Evolutionary conservation across 495 filamentous ascomycete species (phyloP), one percentile per base, ranked within the genome.

Genomic region (Astrothelium macrocarpum): DNA sequence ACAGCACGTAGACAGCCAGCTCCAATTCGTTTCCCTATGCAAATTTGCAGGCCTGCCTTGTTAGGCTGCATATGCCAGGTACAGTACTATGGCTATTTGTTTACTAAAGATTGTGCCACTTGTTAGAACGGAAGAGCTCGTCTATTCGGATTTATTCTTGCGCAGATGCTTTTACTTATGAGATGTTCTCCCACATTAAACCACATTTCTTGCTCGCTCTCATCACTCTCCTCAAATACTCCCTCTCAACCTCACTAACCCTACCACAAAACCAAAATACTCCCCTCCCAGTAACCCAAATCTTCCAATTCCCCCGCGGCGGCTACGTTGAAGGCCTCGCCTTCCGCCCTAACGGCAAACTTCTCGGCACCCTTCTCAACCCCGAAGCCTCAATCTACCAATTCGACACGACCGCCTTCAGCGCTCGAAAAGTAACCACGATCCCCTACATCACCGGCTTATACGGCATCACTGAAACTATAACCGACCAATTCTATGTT

Each of bases 291-390:
- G 45, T 49, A 49, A 49, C 45, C 45, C 45, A 49, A 20, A 49
- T 49, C 18, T 49, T 49, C 45, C 45, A 49, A 49, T 49, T 49
- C 45, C 45, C 45, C 45, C 45, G 45, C 10, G 45, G 45, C 45
- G 45, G 45, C 45, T 49, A 49, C 45, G 45, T 49, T 20, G 45
- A 49, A 49, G 45, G 45, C 45, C 45, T 49, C 45, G 45, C 45
- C 1, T 2, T 49, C 45, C 45, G 45, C 45, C 23, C 45, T 5
- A 49, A 49, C n/a, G 45, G 45, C 45, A 49, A 49, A 49, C 11
- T 49, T n/a, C 45, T 49, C 1, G 45, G 45, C 45, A 49, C 45
- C 1, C 45, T 49, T n/a, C 45, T 49, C 45, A 49, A 49, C 45
- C 45, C 45, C 18, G 45, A 49, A 49, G 45, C 45, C 10, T 49